Evolutionary conservation across 208 protist species (phyloP).

Genomic region (Trypanosoma avium): DNA sequence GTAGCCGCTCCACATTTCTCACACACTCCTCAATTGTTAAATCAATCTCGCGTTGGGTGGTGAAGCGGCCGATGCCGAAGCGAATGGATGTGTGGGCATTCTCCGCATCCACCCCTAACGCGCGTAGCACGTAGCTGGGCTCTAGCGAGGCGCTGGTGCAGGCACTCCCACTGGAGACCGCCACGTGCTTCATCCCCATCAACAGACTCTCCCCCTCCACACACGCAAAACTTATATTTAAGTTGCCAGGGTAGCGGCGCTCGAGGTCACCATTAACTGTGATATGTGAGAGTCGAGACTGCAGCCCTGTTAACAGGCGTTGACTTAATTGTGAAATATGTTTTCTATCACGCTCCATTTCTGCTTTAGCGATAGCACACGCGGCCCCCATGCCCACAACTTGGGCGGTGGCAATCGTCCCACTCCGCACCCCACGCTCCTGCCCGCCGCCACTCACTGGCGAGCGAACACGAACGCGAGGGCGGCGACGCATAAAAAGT

Average conservation of each 20-base stretch:
- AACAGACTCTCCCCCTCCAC: conserved; percentile 99
- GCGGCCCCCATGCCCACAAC: conserved; percentile 95
- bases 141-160: conserved; percentile 99
- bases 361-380: conserved; percentile 83
- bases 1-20: conserved; percentile 93
- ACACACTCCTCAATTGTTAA: conserved; percentile 87
- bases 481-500: conserved; percentile 90
- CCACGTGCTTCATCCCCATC: conserved; percentile 98
- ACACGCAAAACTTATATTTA: conserved; percentile 99
- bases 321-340: conserved; percentile 85
- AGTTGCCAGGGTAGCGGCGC: conserved; percentile 93
- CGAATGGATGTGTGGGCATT: conserved; percentile 99
- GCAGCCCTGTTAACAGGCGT: conserved; percentile 87
- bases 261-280: conserved; percentile 94
- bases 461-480: conserved; percentile 96
- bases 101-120: conserved; percentile 97
- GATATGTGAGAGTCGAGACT: conserved; percentile 80
- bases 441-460: conserved; percentile 99
- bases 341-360: conserved; percentile 94
- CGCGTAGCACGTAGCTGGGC: conserved; percentile 98
- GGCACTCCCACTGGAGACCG: conserved; percentile 96
- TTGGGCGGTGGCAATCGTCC: conserved; percentile 94
- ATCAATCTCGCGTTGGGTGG: conserved; percentile 96
- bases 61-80: conserved; percentile 99
- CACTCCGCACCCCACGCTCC: conserved; percentile 95